phyloP scores from a whole-genome alignment of 768 basidiomycete genomes.

The Rhodotorula toruloides region DNA sequence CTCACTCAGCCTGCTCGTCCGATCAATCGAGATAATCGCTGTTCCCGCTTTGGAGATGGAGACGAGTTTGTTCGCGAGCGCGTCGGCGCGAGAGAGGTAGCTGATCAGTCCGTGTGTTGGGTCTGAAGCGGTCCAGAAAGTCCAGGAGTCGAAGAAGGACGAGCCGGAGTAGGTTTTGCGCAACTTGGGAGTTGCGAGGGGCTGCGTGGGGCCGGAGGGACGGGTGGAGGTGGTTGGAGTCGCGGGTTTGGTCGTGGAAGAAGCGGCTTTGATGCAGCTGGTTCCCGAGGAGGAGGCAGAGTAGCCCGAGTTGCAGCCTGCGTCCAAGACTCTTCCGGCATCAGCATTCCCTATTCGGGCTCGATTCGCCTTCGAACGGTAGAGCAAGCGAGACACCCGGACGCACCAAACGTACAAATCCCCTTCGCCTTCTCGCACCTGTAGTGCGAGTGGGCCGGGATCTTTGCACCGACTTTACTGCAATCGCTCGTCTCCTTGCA shows the following conservation, averaged over 20 bases:
- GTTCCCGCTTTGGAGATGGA: background rate
- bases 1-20: background rate
- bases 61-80: background rate
- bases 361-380: too few relatives aligned
- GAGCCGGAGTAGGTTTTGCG: background rate
- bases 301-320: conserved; percentile 17
- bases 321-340: background rate
- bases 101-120: conserved; percentile 1
- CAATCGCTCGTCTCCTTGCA: conserved; percentile 3
- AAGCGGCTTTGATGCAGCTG: background rate
- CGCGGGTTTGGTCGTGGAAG: background rate
- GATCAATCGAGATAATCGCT: conserved; percentile 11
- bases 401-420: conserved; percentile 4
- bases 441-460: conserved; percentile 10
- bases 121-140: background rate
- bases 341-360: background rate
- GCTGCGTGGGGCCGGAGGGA: background rate
- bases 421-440: conserved; percentile 8
- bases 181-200: background rate
- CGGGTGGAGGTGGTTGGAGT: background rate
- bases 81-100: conserved; percentile 2
- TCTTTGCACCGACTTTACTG: conserved; percentile 1
- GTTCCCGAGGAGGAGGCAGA: background rate
- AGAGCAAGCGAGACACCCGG: too few relatives aligned
- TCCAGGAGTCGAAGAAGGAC: background rate